These are phyloP conservation scores for Eucalyptus erythrocorys DNA, from an alignment of 345 rosid genomes.

Conservation along the genomic window DNA sequence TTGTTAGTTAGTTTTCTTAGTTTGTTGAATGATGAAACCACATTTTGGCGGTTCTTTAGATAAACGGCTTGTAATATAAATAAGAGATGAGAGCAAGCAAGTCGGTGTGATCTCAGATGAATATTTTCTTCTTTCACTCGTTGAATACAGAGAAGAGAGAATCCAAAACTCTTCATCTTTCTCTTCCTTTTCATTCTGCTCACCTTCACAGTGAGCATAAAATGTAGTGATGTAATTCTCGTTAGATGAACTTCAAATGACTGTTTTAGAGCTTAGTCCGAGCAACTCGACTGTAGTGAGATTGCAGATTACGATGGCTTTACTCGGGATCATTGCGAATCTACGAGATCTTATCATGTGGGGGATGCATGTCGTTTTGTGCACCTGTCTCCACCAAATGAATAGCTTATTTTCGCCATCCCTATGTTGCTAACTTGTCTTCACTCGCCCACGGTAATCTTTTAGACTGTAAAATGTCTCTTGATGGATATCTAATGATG, in stretches of 20 bases:
- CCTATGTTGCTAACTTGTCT: background rate
- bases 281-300: background rate
- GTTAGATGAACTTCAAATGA: background rate
- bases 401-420: background rate
- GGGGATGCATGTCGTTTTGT: background rate
- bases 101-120: too few relatives aligned
- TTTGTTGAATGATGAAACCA: too few relatives aligned
- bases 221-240: background rate
- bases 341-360: background rate
- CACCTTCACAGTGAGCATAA: too few relatives aligned
- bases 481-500: background rate
- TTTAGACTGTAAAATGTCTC: background rate
- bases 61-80: too few relatives aligned
- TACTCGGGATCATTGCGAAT: background rate
- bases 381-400: background rate
- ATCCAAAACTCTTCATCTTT: too few relatives aligned
- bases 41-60: too few relatives aligned
- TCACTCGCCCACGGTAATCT: background rate
- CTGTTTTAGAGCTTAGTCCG: background rate
- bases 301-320: background rate
- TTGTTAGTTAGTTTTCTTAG: too few relatives aligned
- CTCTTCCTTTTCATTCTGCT: too few relatives aligned
- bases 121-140: too few relatives aligned
- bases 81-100: too few relatives aligned
- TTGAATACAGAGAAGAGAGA: too few relatives aligned